Evolutionary conservation across 225 moss, liverwort and hornwort species (phyloP).

Genomic region (Marchantia polymorpha): DNA sequence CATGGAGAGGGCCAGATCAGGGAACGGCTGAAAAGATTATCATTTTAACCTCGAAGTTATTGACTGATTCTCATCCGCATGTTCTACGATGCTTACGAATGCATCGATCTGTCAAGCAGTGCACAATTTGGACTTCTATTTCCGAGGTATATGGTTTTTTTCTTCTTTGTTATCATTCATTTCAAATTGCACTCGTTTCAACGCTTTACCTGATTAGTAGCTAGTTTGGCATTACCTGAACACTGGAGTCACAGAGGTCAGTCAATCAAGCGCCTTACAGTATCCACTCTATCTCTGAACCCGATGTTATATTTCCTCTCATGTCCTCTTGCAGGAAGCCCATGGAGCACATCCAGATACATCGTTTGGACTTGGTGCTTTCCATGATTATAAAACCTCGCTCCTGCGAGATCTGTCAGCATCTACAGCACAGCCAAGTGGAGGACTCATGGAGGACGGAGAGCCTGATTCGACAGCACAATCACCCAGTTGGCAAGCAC

Average conservation of each 20-base stretch:
- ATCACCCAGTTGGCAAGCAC: slow-evolving; percentile 30
- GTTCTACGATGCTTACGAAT: slow-evolving; percentile 68
- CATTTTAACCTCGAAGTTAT: slow-evolving; percentile 66
- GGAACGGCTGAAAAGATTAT: slow-evolving; percentile 57
- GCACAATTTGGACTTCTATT: slow-evolving; percentile 82
- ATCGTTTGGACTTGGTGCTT: slow-evolving; percentile 76
- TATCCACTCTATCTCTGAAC: no score
- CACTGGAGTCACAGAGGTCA: no score
- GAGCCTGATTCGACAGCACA: slow-evolving; percentile 3
- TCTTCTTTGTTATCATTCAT: not conserved
- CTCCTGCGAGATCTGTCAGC: slow-evolving; percentile 67
- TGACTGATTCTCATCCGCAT: slow-evolving; percentile 81
- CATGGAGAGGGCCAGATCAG: slow-evolving; percentile 76
- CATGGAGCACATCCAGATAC: slow-evolving; percentile 92
- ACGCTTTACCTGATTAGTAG: no score
- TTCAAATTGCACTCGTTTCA: no score
- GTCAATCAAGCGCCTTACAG: no score
- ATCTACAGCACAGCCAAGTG: not conserved
- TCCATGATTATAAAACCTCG: slow-evolving; percentile 75
- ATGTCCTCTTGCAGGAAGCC: slow-evolving; percentile 53
- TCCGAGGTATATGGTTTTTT: slow-evolving; percentile 57
- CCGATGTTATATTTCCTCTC: not conserved
- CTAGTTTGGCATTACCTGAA: no score
- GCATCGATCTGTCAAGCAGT: slow-evolving; percentile 63
- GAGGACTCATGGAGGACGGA: slow-evolving; percentile 3